These are phyloP conservation scores for Colletotrichum ledebouriae DNA, from an alignment of 2,329 filamentous ascomycete species.

Conservation along the genomic window DNA sequence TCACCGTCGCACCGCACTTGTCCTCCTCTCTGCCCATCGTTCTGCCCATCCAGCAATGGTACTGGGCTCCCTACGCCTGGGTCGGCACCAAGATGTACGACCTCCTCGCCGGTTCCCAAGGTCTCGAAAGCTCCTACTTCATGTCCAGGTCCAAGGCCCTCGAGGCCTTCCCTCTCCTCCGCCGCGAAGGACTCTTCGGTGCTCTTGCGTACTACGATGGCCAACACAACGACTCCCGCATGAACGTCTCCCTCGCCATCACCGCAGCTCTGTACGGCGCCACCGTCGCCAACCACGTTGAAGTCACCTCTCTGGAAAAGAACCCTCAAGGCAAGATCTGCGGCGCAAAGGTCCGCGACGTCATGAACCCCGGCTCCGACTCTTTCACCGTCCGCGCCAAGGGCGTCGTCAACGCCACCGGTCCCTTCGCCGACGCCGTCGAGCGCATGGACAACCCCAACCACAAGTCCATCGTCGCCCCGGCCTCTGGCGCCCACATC, in stretches of 20 bases:
- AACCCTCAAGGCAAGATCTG: conserved; percentile 76
- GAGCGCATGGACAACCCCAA: conserved; percentile 82
- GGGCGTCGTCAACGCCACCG: conserved; percentile 87
- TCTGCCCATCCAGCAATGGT: conserved; percentile 85
- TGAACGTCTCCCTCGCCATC: conserved; percentile 87
- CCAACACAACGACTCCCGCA: conserved; percentile 88
- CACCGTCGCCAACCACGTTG: conserved; percentile 84
- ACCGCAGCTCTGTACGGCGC: conserved; percentile 85
- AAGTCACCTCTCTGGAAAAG: conserved; percentile 81
- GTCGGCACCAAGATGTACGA: conserved; percentile 83
- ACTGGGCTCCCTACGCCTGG: conserved; percentile 83
- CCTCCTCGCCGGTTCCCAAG: conserved; percentile 83
- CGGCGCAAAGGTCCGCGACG: conserved; percentile 69
- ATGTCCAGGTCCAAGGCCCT: conserved; percentile 82
- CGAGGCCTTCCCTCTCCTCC: conserved; percentile 83
- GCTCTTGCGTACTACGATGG: conserved; percentile 90
- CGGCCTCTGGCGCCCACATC: conserved; percentile 85
- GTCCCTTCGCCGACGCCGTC: conserved; percentile 84
- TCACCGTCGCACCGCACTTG: conserved; percentile 86
- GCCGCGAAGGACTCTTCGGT: conserved; percentile 79
- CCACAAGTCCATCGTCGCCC: conserved; percentile 80
- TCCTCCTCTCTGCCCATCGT: conserved; percentile 87
- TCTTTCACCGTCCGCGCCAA: conserved; percentile 80
- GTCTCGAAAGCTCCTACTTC: conserved; percentile 87
- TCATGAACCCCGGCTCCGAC: conserved; percentile 71